Percentiles rank a stretch among this genome's conserved stretches.
Conservation (phyloP, 1,284 basidiomycete genomes). For the Hymenochaete sp. region DNA sequence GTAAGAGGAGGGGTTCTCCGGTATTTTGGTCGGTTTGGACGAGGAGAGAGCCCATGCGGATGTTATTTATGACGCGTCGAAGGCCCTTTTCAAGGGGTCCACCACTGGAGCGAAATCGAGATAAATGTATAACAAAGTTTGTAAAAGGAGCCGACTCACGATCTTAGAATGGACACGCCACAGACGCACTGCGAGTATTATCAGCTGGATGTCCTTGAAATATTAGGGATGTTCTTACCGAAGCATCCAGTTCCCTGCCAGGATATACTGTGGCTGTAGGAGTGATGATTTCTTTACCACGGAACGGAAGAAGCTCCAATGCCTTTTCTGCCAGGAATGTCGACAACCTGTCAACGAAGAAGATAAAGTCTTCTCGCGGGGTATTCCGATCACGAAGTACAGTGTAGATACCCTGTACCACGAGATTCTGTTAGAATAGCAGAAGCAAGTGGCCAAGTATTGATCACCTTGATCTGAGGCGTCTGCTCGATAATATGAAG, state of each 20-base stretch:
- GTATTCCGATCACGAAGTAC: constrained; percentile 70
- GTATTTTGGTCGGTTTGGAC: constrained; percentile 82
- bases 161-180: constrained; percentile 78
- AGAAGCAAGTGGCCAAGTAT: not conserved
- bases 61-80: constrained; percentile 79
- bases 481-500: constrained; percentile 72
- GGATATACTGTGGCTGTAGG: constrained; percentile 48
- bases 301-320: constrained; percentile 72
- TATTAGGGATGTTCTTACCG: constrained; percentile 30
- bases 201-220: constrained; percentile 14
- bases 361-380: constrained; percentile 78
- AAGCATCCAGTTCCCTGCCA: constrained; percentile 58
- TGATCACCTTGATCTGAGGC: constrained; percentile 64
- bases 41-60: constrained; percentile 80
- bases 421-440: not conserved
- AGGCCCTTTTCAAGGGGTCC: constrained; percentile 90
- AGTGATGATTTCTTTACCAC: constrained; percentile 55
- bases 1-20: constrained; percentile 84
- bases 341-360: constrained; percentile 80
- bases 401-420: constrained; percentile 75
- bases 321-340: constrained; percentile 83
- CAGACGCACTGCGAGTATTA: constrained; percentile 47
- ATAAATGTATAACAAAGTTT: not conserved
- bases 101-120: constrained; percentile 42
- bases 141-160: constrained; percentile 37